Evolutionary conservation across 148 eudicot species (phyloP).

Genomic region (Nyssa sinensis): DNA sequence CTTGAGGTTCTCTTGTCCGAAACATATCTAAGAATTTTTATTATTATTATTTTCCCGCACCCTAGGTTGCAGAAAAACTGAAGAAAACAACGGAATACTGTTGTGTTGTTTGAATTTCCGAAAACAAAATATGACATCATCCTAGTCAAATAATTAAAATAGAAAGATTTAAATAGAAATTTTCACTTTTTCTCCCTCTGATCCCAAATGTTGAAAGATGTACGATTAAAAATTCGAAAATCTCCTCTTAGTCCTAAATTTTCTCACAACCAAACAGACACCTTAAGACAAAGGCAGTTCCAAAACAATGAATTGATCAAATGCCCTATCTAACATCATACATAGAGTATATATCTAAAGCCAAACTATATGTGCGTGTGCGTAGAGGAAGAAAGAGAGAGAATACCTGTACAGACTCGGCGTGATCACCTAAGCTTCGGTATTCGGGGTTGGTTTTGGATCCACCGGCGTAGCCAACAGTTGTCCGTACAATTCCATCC

Average conservation of each 20-base stretch:
- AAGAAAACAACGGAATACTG: no score
- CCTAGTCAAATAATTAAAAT: background rate
- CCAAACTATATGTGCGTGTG: background rate
- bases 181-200: background rate
- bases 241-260: background rate
- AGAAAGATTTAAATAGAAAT: background rate
- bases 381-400: background rate
- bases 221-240: background rate
- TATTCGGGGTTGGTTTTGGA: conserved; percentile 75
- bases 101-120: no score
- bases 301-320: background rate
- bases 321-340: background rate
- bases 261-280: background rate
- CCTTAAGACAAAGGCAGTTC: no score
- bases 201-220: background rate
- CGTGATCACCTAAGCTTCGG: conserved; percentile 81
- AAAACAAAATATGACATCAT: no score
- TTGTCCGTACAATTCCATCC: conserved; percentile 75
- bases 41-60: no score
- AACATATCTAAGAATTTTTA: no score
- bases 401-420: conserved; percentile 76
- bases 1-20: no score
- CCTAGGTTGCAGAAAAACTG: no score
- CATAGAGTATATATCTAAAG: background rate
- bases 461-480: conserved; percentile 89